These are phyloP conservation scores for Taxawa tesnikishii DNA, from an alignment of 2,329 filamentous ascomycete genomes.

Conservation along the genomic window DNA sequence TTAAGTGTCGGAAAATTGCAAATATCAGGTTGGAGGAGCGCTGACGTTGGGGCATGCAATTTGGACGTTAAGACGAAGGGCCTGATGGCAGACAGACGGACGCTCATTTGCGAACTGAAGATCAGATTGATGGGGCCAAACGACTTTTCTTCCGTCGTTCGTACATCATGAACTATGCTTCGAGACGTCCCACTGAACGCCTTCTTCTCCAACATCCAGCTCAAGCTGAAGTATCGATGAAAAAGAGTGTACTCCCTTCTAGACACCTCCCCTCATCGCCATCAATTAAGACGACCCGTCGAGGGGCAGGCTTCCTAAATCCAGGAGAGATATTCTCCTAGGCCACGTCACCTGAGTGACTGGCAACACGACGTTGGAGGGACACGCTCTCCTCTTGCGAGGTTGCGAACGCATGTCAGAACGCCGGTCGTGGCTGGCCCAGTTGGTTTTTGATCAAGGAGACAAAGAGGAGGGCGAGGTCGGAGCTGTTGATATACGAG, in stretches of 20 bases:
- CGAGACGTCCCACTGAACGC: no score
- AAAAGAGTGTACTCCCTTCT: constrained; percentile 50
- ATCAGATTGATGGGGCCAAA: no score
- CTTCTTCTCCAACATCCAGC: no score
- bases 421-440: constrained; percentile 60
- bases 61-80: no score
- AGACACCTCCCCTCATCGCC: constrained; percentile 61
- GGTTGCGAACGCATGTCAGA: constrained; percentile 24
- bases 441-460: constrained; percentile 47
- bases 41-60: no score
- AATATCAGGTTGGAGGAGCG: no score
- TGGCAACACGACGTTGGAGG: constrained; percentile 59
- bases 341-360: constrained; percentile 47
- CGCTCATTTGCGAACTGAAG: no score
- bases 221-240: not conserved
- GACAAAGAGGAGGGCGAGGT: constrained; percentile 21
- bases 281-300: constrained; percentile 59
- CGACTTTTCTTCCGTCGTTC: no score
- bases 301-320: constrained; percentile 59
- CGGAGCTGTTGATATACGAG: constrained; percentile 1
- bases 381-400: constrained; percentile 15
- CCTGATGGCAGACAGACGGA: no score
- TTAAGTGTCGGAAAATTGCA: no score
- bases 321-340: constrained; percentile 47
- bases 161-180: no score